These are phyloP conservation scores for Sindora glabra DNA, from an alignment of 306 rosid species.

Conservation along the genomic window DNA sequence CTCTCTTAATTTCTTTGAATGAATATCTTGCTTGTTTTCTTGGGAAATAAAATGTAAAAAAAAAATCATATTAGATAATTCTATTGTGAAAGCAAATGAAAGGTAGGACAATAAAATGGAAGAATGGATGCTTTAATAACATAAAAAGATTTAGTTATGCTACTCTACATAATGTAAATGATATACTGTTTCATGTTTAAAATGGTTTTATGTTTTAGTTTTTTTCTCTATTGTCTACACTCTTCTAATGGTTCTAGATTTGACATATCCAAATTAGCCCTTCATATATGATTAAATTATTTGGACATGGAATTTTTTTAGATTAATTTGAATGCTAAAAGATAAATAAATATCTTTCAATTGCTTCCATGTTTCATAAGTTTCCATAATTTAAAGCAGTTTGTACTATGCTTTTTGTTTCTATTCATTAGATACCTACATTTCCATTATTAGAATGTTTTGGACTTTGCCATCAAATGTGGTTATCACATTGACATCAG, in stretches of 20 bases:
- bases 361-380: not conserved
- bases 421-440: conserved; percentile 45
- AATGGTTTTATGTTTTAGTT: not conserved
- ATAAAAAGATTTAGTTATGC: not conserved
- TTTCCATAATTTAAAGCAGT: conserved; percentile 3
- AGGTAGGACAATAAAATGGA: too few relatives aligned
- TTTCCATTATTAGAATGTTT: conserved; percentile 45
- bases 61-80: not conserved
- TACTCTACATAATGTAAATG: not conserved
- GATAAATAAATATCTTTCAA: not conserved
- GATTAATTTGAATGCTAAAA: not conserved
- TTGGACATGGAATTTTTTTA: not conserved
- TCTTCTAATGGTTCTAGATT: not conserved
- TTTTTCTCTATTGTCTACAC: not conserved
- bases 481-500: conserved; percentile 47
- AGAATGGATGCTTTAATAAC: not conserved
- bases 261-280: not conserved
- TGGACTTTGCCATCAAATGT: conserved; percentile 37
- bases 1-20: conserved; percentile 35
- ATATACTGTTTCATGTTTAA: not conserved
- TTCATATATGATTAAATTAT: not conserved
- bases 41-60: conserved; percentile 14
- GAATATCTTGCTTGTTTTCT: conserved; percentile 43
- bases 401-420: not conserved
- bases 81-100: not conserved